A percentile compares a stretch with the other conserved stretches of the same genome.
Evolutionary conservation across 1,284 basidiomycete genomes (phyloP).

Genomic region (Chiua sp.): DNA sequence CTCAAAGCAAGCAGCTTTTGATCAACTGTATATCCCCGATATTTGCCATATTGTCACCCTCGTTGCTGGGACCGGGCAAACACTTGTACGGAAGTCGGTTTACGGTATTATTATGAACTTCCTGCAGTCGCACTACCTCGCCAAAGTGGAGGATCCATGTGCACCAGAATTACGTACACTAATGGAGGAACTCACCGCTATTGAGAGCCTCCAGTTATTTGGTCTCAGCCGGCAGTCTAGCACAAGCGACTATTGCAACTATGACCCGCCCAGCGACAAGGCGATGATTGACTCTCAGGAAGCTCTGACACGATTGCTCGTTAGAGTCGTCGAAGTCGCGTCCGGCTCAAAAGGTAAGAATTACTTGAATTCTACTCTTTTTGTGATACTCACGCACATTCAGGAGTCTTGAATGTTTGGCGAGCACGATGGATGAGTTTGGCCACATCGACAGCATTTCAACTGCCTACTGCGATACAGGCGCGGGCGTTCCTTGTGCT

Average conservation of each 20-base stretch:
- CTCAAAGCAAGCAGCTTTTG: constrained; percentile 63
- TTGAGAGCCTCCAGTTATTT: constrained; percentile 72
- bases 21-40: constrained; percentile 84
- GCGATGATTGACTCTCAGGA: constrained; percentile 71
- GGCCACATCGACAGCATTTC: constrained; percentile 92
- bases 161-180: constrained; percentile 63
- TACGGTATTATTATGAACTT: constrained; percentile 85
- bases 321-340: constrained; percentile 67
- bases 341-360: constrained; percentile 71
- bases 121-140: constrained; percentile 73
- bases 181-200: constrained; percentile 62
- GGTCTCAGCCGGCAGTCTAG: constrained; percentile 67
- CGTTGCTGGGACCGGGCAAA: constrained; percentile 74
- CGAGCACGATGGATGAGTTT: constrained; percentile 93
- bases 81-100: constrained; percentile 77
- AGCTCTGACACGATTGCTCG: constrained; percentile 66
- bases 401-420: constrained; percentile 92
- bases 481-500: constrained; percentile 89
- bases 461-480: constrained; percentile 89
- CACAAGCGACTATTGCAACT: constrained; percentile 66
- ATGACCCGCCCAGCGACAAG: constrained; percentile 64
- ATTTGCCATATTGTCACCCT: constrained; percentile 80
- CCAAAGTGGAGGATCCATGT: constrained; percentile 61
- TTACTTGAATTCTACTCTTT: neutral
- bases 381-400: constrained; percentile 10